Conservation (phyloP, 176 grass and related monocot genomes). For the Oryza punctata region DNA sequence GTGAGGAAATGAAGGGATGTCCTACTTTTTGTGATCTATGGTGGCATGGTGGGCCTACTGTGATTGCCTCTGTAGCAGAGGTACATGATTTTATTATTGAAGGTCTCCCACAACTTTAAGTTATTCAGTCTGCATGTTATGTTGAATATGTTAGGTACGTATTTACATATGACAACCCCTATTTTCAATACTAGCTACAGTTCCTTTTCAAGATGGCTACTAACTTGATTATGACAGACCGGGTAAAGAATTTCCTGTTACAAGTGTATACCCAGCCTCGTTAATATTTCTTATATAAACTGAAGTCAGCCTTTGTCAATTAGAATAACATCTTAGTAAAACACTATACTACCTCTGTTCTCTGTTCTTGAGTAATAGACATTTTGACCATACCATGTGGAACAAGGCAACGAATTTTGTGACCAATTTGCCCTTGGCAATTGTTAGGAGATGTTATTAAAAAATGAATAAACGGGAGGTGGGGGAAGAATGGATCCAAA, state of each 20-base stretch:
- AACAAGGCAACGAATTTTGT: no score
- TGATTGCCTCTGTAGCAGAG: conserved; percentile 68
- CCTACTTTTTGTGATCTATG: conserved; percentile 63
- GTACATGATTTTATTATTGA: conserved; percentile 68
- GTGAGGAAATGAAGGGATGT: conserved; percentile 55
- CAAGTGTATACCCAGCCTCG: neutral
- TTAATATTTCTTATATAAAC: conserved; percentile 7
- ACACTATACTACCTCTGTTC: neutral
- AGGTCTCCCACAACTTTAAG: conserved; percentile 44
- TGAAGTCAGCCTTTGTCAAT: neutral
- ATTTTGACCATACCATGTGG: no score
- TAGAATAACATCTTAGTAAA: conserved; percentile 8
- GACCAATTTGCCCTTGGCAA: no score
- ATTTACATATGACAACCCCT: conserved; percentile 27
- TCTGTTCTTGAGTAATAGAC: no score
- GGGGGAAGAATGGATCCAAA: no score
- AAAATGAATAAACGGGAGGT: no score
- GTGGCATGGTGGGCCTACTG: conserved; percentile 56
- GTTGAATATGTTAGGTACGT: conserved; percentile 49
- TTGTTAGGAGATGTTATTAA: no score
- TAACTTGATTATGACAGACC: conserved; percentile 7
- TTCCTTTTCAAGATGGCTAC: conserved; percentile 25
- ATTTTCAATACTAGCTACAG: conserved; percentile 28
- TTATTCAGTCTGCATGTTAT: conserved; percentile 55
- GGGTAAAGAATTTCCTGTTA: conserved; percentile 20